phyloP scores from a whole-genome alignment of 306 rosid species.

The Quercus mongolica region DNA sequence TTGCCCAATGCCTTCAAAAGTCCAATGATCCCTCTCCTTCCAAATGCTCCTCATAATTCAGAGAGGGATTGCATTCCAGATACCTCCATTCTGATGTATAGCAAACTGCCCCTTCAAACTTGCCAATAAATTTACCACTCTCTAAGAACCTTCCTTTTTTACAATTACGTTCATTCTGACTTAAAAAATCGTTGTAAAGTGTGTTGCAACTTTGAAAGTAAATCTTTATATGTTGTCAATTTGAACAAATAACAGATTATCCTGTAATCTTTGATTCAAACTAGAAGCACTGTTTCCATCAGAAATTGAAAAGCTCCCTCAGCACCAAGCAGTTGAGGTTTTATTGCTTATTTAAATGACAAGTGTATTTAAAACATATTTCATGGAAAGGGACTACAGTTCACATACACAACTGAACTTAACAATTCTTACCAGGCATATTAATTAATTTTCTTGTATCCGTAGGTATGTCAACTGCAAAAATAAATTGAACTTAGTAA shows the following conservation, averaged over 20 bases:
- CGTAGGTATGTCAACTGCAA: slow-evolving; percentile 80
- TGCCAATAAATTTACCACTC: not conserved
- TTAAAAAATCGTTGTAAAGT: not conserved
- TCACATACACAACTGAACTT: slow-evolving; percentile 13
- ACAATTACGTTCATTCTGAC: not conserved
- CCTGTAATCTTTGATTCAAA: not conserved
- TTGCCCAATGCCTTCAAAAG: too few relatives aligned
- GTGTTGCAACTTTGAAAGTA: not conserved
- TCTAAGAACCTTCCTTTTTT: not conserved
- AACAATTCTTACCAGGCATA: slow-evolving; percentile 62
- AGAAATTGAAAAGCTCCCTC: not conserved
- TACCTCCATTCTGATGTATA: not conserved
- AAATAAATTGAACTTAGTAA: slow-evolving; percentile 8
- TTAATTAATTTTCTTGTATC: slow-evolving; percentile 71
- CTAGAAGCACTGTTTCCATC: not conserved
- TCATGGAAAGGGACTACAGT: slow-evolving; percentile 3
- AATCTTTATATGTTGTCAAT: not conserved
- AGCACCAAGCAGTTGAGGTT: not conserved
- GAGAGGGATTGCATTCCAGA: too few relatives aligned
- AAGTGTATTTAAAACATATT: not conserved
- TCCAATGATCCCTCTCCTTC: too few relatives aligned
- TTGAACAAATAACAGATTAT: too few relatives aligned
- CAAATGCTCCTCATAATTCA: too few relatives aligned
- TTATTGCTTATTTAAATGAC: not conserved
- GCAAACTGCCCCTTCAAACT: not conserved